phyloP scores from a whole-genome alignment of 1,139 yeast species.

The Protomyces inouyei region DNA sequence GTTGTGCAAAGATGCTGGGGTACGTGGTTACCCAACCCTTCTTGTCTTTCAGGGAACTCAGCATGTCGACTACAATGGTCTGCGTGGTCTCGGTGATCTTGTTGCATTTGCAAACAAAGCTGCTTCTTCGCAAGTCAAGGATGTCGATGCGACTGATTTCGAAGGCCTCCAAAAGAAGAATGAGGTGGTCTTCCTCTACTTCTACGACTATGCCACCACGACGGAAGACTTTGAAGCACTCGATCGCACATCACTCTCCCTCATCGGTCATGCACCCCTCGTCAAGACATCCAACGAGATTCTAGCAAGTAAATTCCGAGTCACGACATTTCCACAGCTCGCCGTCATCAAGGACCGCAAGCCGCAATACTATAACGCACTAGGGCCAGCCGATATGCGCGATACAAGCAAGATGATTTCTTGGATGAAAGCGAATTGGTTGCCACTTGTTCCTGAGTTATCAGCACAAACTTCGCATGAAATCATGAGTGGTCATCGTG shows the following conservation, averaged over 20 bases:
- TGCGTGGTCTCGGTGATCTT: slow-evolving; percentile 40
- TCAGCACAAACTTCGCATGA: slow-evolving; percentile 40
- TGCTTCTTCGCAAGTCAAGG: slow-evolving; percentile 36
- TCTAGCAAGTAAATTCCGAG: slow-evolving; percentile 38
- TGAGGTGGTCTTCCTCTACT: slow-evolving; percentile 39
- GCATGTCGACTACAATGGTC: slow-evolving; percentile 39
- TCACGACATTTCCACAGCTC: slow-evolving; percentile 39
- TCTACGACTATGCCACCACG: slow-evolving; percentile 42
- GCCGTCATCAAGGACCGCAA: slow-evolving; percentile 38
- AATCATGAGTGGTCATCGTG: slow-evolving; percentile 37
- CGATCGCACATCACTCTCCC: slow-evolving; percentile 38
- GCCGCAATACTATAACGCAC: slow-evolving; percentile 37
- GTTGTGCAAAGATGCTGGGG: slow-evolving; percentile 39
- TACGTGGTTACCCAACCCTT: slow-evolving; percentile 39
- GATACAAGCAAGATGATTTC: slow-evolving; percentile 36
- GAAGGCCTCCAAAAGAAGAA: slow-evolving; percentile 34
- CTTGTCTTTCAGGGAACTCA: slow-evolving; percentile 38
- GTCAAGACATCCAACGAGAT: slow-evolving; percentile 38
- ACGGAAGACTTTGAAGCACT: slow-evolving; percentile 44
- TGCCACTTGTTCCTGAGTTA: slow-evolving; percentile 41
- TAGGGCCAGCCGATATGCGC: slow-evolving; percentile 40
- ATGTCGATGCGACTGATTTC: slow-evolving; percentile 36
- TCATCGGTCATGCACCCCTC: slow-evolving; percentile 40
- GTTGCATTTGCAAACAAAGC: slow-evolving; percentile 39
- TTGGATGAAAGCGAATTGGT: slow-evolving; percentile 41